phyloP scores from a whole-genome alignment of 2,329 filamentous ascomycete species.

The Spiromastix sp. region DNA sequence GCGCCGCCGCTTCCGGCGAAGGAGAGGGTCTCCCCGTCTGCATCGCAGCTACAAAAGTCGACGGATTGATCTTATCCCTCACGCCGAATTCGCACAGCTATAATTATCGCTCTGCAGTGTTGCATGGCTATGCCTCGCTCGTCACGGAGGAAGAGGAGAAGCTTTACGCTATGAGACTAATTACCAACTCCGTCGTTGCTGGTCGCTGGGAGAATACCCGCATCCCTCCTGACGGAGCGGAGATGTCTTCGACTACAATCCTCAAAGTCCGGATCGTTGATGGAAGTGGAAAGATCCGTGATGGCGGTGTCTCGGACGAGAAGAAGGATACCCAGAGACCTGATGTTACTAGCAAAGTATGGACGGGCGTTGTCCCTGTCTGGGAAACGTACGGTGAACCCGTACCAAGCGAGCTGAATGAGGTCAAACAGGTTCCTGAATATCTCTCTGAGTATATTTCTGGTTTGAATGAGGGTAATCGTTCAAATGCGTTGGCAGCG shows the following conservation, averaged over 20 bases:
- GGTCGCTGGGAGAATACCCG: constrained; percentile 60
- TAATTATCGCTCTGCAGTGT: constrained; percentile 72
- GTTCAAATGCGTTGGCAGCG: constrained; percentile 30
- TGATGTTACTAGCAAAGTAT: constrained; percentile 41
- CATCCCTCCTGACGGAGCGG: constrained; percentile 58
- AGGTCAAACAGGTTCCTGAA: constrained; percentile 47
- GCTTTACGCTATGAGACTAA: constrained; percentile 64
- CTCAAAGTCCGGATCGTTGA: constrained; percentile 57
- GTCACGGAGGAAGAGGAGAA: constrained; percentile 62
- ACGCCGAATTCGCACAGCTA: constrained; percentile 74
- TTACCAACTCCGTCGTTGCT: constrained; percentile 64
- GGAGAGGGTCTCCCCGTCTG: constrained; percentile 56
- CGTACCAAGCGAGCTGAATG: constrained; percentile 49
- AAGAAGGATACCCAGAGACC: constrained; percentile 41
- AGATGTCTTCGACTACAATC: constrained; percentile 66
- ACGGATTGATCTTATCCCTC: constrained; percentile 69
- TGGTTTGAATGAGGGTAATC: constrained; percentile 36
- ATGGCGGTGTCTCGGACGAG: constrained; percentile 54
- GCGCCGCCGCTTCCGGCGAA: constrained; percentile 21
- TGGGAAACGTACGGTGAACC: constrained; percentile 55
- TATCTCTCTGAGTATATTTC: constrained; percentile 49
- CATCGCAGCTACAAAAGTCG: constrained; percentile 62
- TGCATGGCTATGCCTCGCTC: constrained; percentile 62
- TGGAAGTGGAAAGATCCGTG: constrained; percentile 65
- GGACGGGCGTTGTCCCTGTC: constrained; percentile 55